Base-by-base conservation (phyloP, 768 basidiomycete genomes). In the Lentinula sp. region DNA sequence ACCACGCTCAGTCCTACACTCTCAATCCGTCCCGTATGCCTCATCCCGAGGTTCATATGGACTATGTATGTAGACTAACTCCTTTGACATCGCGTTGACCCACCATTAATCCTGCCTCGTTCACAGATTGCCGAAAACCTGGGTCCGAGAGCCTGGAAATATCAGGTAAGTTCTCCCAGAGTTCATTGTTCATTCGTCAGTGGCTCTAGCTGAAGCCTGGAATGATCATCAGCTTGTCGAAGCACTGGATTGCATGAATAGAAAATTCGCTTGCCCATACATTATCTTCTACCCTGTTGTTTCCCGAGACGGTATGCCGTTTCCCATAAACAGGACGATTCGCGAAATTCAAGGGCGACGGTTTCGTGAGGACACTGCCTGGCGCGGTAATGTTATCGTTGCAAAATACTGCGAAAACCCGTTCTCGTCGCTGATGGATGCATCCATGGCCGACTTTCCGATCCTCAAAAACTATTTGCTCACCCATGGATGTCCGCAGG, bases 41-140 rank as follows among this genome's bases (percentile, higher is more conserved):
- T 0, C 91, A 93, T 70, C 91, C 91, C 11, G 89, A 92, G 70
- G 82, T 89, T 43, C 84, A 88, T 69, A 93, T 93, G 90, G 89
- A 92, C 73, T 89, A 87, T 72, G 81, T 82, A 65, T 63, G 76
- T 68, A 6, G 18, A 57, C 35, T 60, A 9, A 42, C 43, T 40
- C 50, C 57, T 59, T 51, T 43, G 16, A 2, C 16, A 55, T 18
- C 28, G 28, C 40, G 23, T 45, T 32, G 46, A 57, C 37, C 50
- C 43, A 18, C 39, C 39, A 34, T 18, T 28, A 28, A 45, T 2
- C 37, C 23, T 56, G 55, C 40, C 37, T 56, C 55, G 55, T 56
- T 56, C 39, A 35, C 35, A 83, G 79, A 85, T 92, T 66, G 89
- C 88, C 68, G 89, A 91, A 73, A 81, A 83, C 57, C 77, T 83